A percentile compares a stretch with the other conserved stretches of the same genome.
Conservation (phyloP, 306 rosid genomes). For the Prunus mongolica region DNA sequence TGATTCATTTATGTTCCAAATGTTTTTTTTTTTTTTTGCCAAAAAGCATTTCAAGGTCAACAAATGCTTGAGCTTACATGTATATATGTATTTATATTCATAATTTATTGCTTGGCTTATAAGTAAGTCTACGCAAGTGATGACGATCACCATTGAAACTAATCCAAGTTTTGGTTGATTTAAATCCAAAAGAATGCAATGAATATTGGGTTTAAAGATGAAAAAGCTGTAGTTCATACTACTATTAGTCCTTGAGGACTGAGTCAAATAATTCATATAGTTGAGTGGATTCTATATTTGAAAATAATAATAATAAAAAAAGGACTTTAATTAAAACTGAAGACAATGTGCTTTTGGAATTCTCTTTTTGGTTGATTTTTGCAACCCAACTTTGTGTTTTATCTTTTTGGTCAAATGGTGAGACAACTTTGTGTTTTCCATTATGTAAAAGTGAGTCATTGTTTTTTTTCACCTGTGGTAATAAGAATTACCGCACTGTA, state of each 20-base stretch:
- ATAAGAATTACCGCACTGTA: neutral
- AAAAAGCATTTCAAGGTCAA: neutral
- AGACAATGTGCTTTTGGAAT: neutral
- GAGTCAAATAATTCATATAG: neutral
- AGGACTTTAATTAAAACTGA: neutral
- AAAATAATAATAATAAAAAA: neutral
- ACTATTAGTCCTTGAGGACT: neutral
- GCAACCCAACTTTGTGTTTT: neutral
- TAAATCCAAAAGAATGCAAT: neutral
- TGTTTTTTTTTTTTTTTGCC: neutral
- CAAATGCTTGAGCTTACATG: neutral
- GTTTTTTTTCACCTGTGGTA: neutral
- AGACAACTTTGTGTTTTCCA: neutral
- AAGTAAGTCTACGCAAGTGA: neutral
- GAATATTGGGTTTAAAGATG: neutral
- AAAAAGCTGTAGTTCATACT: neutral
- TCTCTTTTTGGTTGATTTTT: neutral
- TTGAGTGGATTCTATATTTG: neutral
- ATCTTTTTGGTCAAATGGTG: slow-evolving; percentile 20
- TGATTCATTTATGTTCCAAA: neutral
- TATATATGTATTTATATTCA: neutral
- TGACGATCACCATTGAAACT: neutral
- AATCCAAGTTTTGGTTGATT: neutral
- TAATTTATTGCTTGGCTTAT: neutral
- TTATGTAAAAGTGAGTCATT: slow-evolving; percentile 1